Percentiles rank a stretch among this genome's conserved stretches.
Evolutionary conservation across 163 green algal species (phyloP).

Genomic region (Chlorella variabilis): DNA sequence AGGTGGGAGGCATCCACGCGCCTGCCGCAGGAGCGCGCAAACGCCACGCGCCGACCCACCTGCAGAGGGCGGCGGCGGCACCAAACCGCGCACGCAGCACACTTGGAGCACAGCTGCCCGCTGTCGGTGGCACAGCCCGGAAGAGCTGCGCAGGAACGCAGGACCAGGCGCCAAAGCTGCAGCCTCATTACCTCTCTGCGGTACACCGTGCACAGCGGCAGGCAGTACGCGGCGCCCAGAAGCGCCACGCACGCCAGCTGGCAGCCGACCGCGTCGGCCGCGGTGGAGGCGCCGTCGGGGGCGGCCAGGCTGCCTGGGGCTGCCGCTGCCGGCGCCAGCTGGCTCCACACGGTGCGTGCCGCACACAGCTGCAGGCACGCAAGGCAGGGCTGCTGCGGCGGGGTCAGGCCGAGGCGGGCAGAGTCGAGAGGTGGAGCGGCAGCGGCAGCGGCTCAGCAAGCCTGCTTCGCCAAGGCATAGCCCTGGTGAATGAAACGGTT

Average conservation of each 20-base stretch:
- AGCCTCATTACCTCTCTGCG: constrained; percentile 7
- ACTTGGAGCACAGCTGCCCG: not conserved
- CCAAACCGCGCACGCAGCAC: not conserved
- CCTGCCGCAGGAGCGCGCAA: not conserved
- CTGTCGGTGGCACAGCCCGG: too few relatives aligned
- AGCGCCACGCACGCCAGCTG: constrained; percentile 3
- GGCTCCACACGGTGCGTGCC: not conserved
- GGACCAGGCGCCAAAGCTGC: too few relatives aligned
- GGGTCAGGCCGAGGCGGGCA: too few relatives aligned
- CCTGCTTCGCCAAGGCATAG: too few relatives aligned
- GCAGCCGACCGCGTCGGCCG: not conserved
- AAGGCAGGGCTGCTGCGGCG: not conserved
- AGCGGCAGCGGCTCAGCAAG: too few relatives aligned
- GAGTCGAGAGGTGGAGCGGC: too few relatives aligned
- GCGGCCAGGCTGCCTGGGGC: not conserved
- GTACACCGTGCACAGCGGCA: constrained; percentile 14
- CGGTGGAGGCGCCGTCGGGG: not conserved
- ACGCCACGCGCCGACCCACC: not conserved
- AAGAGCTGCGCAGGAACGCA: too few relatives aligned
- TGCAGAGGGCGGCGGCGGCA: not conserved
- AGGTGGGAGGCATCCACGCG: not conserved
- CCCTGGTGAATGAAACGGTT: too few relatives aligned
- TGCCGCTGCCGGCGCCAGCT: not conserved
- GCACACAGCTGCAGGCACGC: not conserved
- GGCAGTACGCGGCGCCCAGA: not conserved